Evolutionary conservation across 176 grass and related monocot species (phyloP).

Genomic region (Lolium multiflorum): DNA sequence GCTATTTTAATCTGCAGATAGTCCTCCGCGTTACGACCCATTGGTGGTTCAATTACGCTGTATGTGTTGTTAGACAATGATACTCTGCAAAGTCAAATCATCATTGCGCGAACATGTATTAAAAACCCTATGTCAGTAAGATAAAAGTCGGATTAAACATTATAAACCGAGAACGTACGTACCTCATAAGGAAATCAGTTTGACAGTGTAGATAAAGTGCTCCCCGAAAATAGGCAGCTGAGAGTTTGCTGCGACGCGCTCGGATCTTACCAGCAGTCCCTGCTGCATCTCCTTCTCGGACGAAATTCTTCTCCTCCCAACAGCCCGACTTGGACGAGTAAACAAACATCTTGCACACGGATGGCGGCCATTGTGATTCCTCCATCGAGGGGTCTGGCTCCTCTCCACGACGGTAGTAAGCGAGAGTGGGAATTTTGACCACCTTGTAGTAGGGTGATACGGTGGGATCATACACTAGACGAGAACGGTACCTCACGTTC

Average conservation of each 20-base stretch:
- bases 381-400: not conserved
- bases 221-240: not conserved
- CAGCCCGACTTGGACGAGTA: not conserved
- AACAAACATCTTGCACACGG: not conserved
- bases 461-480: not conserved
- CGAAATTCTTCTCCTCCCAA: slow-evolving; percentile 10
- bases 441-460: not conserved
- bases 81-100: not conserved
- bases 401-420: not conserved
- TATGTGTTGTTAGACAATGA: not conserved
- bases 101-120: no score
- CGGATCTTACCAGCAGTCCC: not conserved
- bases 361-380: not conserved
- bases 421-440: not conserved
- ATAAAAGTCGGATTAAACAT: not conserved
- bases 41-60: not conserved
- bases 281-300: not conserved
- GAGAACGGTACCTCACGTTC: not conserved
- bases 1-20: not conserved
- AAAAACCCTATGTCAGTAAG: not conserved
- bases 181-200: not conserved
- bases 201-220: not conserved
- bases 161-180: not conserved
- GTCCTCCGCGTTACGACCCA: not conserved
- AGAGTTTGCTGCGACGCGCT: no score